Evolutionary conservation across 768 basidiomycete species (phyloP).

Genomic region (Tylopilus sp.): DNA sequence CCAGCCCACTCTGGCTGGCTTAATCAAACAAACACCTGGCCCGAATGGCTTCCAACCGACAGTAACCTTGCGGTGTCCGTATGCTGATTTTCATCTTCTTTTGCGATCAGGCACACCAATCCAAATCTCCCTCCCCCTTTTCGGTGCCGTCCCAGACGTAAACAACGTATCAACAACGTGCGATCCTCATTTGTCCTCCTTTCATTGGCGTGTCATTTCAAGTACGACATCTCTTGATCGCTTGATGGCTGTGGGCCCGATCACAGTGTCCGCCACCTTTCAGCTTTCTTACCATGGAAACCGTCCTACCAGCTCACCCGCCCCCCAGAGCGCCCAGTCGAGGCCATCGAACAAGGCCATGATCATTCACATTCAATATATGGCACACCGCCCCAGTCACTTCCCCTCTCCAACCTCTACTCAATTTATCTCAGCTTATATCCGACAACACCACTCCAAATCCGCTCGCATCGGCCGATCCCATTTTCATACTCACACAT

Average conservation of each 20-base stretch:
- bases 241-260: constrained; percentile 19
- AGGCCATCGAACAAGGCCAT: background rate
- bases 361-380: constrained; percentile 11
- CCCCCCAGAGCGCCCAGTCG: constrained; percentile 8
- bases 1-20: background rate
- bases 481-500: constrained; percentile 8
- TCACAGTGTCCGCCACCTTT: constrained; percentile 8
- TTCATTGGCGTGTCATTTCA: constrained; percentile 22
- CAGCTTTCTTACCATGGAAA: constrained; percentile 30
- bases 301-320: constrained; percentile 12
- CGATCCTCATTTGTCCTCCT: constrained; percentile 23
- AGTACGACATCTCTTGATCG: constrained; percentile 29
- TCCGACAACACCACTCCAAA: constrained; percentile 20
- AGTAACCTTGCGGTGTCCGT: constrained; percentile 16
- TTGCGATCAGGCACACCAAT: constrained; percentile 27
- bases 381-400: constrained; percentile 17
- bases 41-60: constrained; percentile 15
- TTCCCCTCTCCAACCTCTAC: constrained; percentile 1
- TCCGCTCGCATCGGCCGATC: constrained; percentile 16
- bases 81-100: constrained; percentile 20
- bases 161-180: constrained; percentile 26
- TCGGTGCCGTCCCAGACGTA: constrained; percentile 32
- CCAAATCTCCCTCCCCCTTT: constrained; percentile 22
- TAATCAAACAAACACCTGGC: constrained; percentile 2
- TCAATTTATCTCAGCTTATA: constrained; percentile 15